These are phyloP conservation scores for Chimonanthus salicifolius DNA, from an alignment of 164 flowering plant species.

Conservation along the genomic window DNA sequence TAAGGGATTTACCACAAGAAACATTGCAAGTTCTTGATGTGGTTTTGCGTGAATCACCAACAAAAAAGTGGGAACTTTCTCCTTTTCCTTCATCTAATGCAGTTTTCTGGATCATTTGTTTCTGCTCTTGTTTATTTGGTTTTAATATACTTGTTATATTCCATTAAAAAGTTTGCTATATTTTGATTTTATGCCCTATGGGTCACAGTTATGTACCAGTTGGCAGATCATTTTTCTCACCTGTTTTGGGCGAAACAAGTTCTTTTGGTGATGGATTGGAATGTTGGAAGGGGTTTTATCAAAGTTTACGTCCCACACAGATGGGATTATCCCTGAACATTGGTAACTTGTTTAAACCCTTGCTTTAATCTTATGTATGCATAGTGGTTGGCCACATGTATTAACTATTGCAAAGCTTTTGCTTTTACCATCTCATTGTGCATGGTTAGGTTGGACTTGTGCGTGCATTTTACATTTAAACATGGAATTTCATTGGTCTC, in stretches of 20 bases:
- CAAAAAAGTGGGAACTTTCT: constrained; percentile 20
- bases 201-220: constrained; percentile 31
- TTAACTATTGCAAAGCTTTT: no score
- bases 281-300: constrained; percentile 74
- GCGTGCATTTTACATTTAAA: no score
- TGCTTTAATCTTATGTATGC: no score
- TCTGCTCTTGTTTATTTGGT: neutral
- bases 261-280: constrained; percentile 57
- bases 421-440: no score
- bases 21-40: constrained; percentile 66
- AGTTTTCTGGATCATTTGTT: no score
- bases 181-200: neutral
- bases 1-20: constrained; percentile 57
- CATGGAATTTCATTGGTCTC: no score
- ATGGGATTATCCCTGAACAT: constrained; percentile 80
- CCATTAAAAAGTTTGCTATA: neutral
- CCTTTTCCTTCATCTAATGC: no score
- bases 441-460: no score
- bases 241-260: constrained; percentile 22
- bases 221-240: constrained; percentile 61
- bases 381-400: no score
- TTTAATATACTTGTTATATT: neutral
- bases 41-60: constrained; percentile 49
- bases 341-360: constrained; percentile 28
- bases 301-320: constrained; percentile 73